phyloP scores from a whole-genome alignment of 805 yeast genomes.

The Metschnikowia picachoensis region DNA sequence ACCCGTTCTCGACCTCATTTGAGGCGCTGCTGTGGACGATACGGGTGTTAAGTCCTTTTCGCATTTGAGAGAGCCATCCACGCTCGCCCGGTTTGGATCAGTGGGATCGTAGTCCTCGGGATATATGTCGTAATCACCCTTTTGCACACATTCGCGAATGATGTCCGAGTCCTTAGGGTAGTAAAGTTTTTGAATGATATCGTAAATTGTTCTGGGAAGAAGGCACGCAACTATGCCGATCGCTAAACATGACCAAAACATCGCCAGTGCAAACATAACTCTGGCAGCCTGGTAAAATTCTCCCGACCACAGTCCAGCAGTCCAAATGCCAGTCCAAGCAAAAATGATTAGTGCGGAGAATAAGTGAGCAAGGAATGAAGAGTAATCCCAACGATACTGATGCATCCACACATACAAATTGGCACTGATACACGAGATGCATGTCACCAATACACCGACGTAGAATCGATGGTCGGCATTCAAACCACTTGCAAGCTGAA shows the following conservation, averaged over 20 bases:
- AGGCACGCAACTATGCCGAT: conserved; percentile 63
- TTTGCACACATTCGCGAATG: conserved; percentile 62
- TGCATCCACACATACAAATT: conserved; percentile 62
- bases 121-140: conserved; percentile 65
- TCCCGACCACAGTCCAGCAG: conserved; percentile 45
- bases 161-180: conserved; percentile 69
- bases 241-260: conserved; percentile 66
- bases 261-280: conserved; percentile 50
- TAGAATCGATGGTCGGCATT: conserved; percentile 67
- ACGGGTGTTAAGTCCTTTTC: conserved; percentile 4
- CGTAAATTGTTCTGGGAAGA: conserved; percentile 63
- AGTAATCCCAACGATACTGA: conserved; percentile 82
- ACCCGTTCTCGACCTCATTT: conserved; percentile 3
- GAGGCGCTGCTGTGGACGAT: neutral
- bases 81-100: conserved; percentile 56
- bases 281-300: conserved; percentile 66
- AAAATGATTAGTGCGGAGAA: conserved; percentile 59
- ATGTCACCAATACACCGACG: conserved; percentile 65
- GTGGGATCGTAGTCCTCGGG: conserved; percentile 76
- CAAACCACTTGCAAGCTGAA: conserved; percentile 48
- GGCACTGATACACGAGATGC: conserved; percentile 65
- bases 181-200: conserved; percentile 48
- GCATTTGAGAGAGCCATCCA: conserved; percentile 1
- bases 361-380: conserved; percentile 50
- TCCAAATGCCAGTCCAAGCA: conserved; percentile 82